A percentile compares a stretch with the other conserved stretches of the same genome.
phyloP scores from a whole-genome alignment of 371 early-diverging fungal genomes.

The Nematocida parisii region DNA sequence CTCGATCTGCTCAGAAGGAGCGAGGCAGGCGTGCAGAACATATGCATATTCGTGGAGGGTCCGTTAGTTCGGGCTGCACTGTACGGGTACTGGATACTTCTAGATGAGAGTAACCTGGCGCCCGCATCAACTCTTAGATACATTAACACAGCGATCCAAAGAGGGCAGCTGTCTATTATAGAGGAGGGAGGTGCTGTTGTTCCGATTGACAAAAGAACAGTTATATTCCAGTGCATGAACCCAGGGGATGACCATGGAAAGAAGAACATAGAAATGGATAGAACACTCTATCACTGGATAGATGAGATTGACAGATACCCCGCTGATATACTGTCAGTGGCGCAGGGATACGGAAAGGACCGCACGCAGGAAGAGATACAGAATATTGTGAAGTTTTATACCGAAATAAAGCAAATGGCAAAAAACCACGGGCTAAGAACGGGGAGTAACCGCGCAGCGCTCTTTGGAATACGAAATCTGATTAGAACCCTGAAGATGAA shows the following conservation, averaged over 20 bases:
- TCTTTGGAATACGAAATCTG: conserved; percentile 57
- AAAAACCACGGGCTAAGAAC: conserved; percentile 28
- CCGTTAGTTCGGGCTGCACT: conserved; percentile 86
- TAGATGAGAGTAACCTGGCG: conserved; percentile 93
- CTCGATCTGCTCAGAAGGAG: conserved; percentile 69
- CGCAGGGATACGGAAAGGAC: conserved; percentile 27
- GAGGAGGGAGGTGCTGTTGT: conserved; percentile 27
- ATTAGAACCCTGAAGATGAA: conserved; percentile 36
- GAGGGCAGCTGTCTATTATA: conserved; percentile 18
- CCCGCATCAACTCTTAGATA: conserved; percentile 20
- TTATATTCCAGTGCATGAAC: conserved; percentile 98
- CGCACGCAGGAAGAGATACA: conserved; percentile 3
- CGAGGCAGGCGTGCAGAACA: conserved; percentile 84
- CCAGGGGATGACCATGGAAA: conserved; percentile 94
- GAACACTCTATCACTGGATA: conserved; percentile 31
- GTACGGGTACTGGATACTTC: conserved; percentile 96
- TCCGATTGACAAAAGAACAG: conserved; percentile 24
- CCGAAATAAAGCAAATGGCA: conserved; percentile 21
- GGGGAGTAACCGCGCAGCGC: conserved; percentile 36
- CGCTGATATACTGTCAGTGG: conserved; percentile 34
- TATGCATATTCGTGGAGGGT: conserved; percentile 80
- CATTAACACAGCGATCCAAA: conserved; percentile 17
- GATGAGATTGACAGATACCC: conserved; percentile 43
- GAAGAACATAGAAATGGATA: conserved; percentile 74
- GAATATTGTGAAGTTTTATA: conserved; percentile 41